Percentiles rank a stretch among this genome's conserved stretches.
Evolutionary conservation across 2,329 filamentous ascomycete genomes (phyloP).

Genomic region (Fusarium pseudonygamai): DNA sequence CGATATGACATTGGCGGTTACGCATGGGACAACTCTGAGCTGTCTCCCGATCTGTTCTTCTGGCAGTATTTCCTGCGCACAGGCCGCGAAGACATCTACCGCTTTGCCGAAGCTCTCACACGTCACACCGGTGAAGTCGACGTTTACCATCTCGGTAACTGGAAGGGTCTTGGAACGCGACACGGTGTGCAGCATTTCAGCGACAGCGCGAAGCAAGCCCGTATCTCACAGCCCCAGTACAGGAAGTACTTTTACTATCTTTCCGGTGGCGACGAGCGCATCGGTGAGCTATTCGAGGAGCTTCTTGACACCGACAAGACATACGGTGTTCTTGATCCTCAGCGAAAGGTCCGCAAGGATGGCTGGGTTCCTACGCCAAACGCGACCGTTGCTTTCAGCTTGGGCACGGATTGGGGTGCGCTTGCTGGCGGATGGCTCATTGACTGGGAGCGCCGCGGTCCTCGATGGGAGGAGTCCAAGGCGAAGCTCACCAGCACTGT

Average conservation of each 20-base stretch:
- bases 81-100: conserved; percentile 64
- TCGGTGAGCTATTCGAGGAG: conserved; percentile 63
- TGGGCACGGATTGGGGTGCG: conserved; percentile 69
- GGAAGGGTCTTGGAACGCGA: conserved; percentile 68
- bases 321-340: conserved; percentile 63
- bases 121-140: conserved; percentile 70
- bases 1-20: conserved; percentile 71
- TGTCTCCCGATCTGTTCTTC: conserved; percentile 70
- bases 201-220: conserved; percentile 69
- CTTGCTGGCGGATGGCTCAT: conserved; percentile 67
- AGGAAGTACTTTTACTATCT: conserved; percentile 66
- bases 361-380: conserved; percentile 56
- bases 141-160: conserved; percentile 67
- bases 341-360: conserved; percentile 66
- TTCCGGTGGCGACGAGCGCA: conserved; percentile 65
- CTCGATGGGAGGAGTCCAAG: conserved; percentile 62
- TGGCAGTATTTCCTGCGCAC: conserved; percentile 71
- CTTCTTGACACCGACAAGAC: conserved; percentile 62
- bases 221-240: conserved; percentile 66
- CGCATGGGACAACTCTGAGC: conserved; percentile 72
- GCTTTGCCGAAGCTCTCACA: conserved; percentile 66
- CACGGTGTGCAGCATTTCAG: conserved; percentile 71
- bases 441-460: conserved; percentile 67
- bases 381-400: conserved; percentile 56
- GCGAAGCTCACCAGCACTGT: conserved; percentile 60